phyloP scores from a whole-genome alignment of 2,329 filamentous ascomycete genomes.

The Pyricularia pennisetigena region DNA sequence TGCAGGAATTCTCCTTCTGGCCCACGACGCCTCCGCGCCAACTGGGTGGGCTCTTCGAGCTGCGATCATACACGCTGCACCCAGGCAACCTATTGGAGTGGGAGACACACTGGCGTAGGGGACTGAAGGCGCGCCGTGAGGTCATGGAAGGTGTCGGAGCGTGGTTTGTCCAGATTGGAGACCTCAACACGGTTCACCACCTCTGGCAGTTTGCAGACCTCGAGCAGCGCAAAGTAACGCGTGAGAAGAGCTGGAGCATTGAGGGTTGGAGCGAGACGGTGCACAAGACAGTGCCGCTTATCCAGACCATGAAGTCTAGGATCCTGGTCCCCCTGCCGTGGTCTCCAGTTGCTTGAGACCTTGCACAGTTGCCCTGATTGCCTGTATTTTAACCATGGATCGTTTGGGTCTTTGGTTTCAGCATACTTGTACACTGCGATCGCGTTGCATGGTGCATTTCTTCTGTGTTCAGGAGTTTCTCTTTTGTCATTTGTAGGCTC shows the following conservation, averaged over 20 bases:
- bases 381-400: background rate
- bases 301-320: slow-evolving; percentile 91
- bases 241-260: slow-evolving; percentile 91
- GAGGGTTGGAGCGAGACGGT: slow-evolving; percentile 96
- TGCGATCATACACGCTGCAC: slow-evolving; percentile 92
- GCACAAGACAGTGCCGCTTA: slow-evolving; percentile 95
- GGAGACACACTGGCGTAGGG: slow-evolving; percentile 96
- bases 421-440: background rate
- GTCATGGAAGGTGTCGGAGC: slow-evolving; percentile 98
- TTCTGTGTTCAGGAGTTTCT: background rate
- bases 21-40: slow-evolving; percentile 84
- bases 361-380: background rate
- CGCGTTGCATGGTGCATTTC: background rate
- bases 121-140: slow-evolving; percentile 80
- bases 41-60: slow-evolving; percentile 87
- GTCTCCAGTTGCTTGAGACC: slow-evolving; percentile 73
- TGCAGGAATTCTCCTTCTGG: slow-evolving; percentile 99
- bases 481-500: background rate
- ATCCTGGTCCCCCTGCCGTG: slow-evolving; percentile 93
- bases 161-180: slow-evolving; percentile 98
- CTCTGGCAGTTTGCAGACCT: slow-evolving; percentile 98
- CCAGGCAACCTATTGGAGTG: slow-evolving; percentile 94
- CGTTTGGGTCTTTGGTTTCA: background rate
- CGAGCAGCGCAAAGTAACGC: slow-evolving; percentile 79
- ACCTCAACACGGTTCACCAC: slow-evolving; percentile 95